phyloP scores from a whole-genome alignment of 495 filamentous ascomycete species.

The Daldinia loculata region DNA sequence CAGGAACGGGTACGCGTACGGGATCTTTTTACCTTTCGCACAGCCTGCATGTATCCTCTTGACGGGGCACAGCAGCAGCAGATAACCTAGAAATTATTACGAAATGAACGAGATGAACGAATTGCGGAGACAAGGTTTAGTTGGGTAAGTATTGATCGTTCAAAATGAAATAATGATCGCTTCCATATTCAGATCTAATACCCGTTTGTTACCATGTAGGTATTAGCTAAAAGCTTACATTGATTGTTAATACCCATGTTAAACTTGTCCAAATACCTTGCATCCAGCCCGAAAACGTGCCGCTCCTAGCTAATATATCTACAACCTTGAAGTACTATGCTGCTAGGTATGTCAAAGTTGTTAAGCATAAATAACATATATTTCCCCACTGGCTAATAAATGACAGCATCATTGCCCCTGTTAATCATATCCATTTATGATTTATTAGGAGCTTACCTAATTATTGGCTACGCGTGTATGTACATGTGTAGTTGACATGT shows the following conservation, averaged over 20 bases:
- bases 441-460: background rate
- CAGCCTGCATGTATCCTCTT: background rate
- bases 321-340: background rate
- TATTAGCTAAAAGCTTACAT: background rate
- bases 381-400: background rate
- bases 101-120: background rate
- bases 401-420: background rate
- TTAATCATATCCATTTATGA: background rate
- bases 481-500: background rate
- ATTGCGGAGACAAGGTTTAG: background rate
- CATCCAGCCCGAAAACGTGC: background rate
- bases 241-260: background rate
- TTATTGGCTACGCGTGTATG: background rate
- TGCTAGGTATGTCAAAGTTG: background rate
- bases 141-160: background rate
- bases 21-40: background rate
- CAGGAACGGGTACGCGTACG: background rate
- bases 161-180: conserved; percentile 19
- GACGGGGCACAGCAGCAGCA: background rate
- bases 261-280: background rate
- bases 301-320: background rate
- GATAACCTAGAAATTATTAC: conserved; percentile 1
- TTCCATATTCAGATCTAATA: conserved; percentile 14
- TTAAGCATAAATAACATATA: background rate
- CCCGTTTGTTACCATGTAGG: conserved; percentile 4